Conservation (phyloP, 345 rosid genomes). For the Dipteronia sinensis region DNA sequence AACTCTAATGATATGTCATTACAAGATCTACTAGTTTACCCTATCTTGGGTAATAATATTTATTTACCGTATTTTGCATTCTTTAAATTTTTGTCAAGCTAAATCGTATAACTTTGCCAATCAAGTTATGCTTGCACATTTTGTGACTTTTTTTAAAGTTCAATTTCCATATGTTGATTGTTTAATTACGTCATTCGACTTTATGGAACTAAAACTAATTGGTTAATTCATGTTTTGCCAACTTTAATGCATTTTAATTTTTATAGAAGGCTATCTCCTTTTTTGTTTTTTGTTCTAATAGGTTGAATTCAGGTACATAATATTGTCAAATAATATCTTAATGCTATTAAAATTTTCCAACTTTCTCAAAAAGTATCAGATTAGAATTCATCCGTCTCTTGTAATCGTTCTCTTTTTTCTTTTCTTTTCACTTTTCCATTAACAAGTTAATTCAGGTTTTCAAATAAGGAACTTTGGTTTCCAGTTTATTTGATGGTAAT, state of each 20-base stretch:
- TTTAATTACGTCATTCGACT: background rate
- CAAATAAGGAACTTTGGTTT: background rate
- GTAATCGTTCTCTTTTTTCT: background rate
- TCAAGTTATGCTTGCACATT: background rate
- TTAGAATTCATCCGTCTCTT: background rate
- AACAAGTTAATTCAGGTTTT: background rate
- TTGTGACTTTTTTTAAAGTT: background rate
- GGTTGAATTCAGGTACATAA: background rate
- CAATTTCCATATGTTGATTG: background rate
- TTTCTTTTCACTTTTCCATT: background rate
- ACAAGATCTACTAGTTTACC: background rate
- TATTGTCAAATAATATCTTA: background rate
- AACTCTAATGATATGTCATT: constrained; percentile 36
- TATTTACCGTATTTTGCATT: background rate
- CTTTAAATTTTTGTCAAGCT: constrained; percentile 13
- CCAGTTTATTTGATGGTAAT: background rate
- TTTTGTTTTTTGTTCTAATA: background rate
- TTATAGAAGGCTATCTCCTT: background rate
- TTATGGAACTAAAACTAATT: background rate
- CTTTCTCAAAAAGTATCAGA: background rate
- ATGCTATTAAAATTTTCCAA: background rate
- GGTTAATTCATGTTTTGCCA: background rate
- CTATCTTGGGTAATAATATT: background rate
- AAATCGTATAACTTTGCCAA: background rate
- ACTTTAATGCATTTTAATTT: background rate